phyloP scores from a whole-genome alignment of 116 monocot species.

The Cymodocea nodosa region DNA sequence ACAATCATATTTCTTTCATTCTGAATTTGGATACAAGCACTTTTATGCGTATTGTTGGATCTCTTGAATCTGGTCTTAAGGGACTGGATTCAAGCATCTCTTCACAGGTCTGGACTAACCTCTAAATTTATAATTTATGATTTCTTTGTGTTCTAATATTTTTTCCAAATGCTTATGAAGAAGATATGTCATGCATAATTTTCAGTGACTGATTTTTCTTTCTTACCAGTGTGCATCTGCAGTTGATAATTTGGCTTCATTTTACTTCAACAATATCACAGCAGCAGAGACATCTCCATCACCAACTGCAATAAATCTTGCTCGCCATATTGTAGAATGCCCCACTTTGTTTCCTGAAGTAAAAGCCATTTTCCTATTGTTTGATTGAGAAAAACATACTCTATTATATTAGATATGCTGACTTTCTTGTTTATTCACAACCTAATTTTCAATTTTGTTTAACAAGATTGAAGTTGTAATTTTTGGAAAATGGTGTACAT shows the following conservation, averaged over 20 bases:
- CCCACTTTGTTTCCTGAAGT: constrained; percentile 85
- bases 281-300: constrained; percentile 61
- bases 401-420: too few species aligned
- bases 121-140: neutral
- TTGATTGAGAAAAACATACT: too few species aligned
- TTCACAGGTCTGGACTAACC: constrained; percentile 48
- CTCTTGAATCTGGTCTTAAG: constrained; percentile 95
- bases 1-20: constrained; percentile 67
- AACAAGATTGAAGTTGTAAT: too few species aligned
- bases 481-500: too few species aligned
- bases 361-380: neutral
- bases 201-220: constrained; percentile 12
- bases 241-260: constrained; percentile 80
- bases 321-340: constrained; percentile 70
- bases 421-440: too few species aligned
- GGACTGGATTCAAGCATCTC: constrained; percentile 78
- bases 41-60: constrained; percentile 85
- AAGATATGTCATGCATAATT: too few species aligned
- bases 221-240: constrained; percentile 80
- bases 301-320: constrained; percentile 64
- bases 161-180: neutral
- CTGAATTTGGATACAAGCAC: constrained; percentile 70
- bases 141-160: neutral
- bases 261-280: constrained; percentile 93
- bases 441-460: too few species aligned